Conservation (phyloP, 345 rosid genomes). For the Brassica juncea region DNA sequence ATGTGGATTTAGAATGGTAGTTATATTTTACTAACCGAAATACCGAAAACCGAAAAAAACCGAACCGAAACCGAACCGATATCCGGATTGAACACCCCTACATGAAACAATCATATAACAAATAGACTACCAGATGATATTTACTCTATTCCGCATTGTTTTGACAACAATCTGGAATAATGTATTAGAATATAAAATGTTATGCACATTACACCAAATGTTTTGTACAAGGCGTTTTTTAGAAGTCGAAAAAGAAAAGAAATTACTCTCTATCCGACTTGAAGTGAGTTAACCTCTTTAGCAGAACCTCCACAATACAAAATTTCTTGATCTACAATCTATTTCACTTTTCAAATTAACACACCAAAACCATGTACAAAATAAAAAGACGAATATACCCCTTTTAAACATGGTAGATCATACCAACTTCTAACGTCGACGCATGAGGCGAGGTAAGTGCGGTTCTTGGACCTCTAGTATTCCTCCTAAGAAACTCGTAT, state of each 20-base stretch:
- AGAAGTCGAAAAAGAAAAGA: background rate
- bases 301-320: constrained; percentile 29
- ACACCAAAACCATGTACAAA: constrained; percentile 33
- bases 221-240: constrained; percentile 27
- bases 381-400: constrained; percentile 24
- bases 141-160: background rate
- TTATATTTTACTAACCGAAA: too few species aligned
- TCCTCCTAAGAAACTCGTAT: constrained; percentile 86
- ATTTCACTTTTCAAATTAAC: constrained; percentile 18
- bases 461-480: constrained; percentile 58
- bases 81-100: too few species aligned
- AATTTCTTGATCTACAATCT: constrained; percentile 26
- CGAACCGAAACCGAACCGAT: too few species aligned
- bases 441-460: constrained; percentile 67
- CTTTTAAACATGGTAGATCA: constrained; percentile 69
- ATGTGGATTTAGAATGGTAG: too few species aligned
- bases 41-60: too few species aligned
- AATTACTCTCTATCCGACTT: background rate
- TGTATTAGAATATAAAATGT: background rate
- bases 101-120: background rate
- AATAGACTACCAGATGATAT: background rate
- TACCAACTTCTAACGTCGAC: constrained; percentile 90
- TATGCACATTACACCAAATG: constrained; percentile 1
- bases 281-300: background rate
- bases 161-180: background rate